Evolutionary conservation across 768 basidiomycete species (phyloP), one percentile per base, ranked within the genome.

Genomic region (Collybia mongolica): DNA sequence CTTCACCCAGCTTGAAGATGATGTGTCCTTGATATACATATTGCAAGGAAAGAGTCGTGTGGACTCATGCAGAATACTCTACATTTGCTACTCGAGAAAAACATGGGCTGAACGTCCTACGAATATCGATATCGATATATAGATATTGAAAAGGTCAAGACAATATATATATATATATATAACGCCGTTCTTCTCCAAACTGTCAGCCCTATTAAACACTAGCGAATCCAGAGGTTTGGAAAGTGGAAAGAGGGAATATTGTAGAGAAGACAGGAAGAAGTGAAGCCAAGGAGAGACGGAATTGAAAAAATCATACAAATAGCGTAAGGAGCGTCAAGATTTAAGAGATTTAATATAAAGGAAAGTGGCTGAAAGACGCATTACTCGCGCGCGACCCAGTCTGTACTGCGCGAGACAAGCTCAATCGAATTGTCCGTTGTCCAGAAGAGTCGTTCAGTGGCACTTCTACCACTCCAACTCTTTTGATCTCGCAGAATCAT

Each of bases 401-500:
- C 92, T 48, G 84, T 83, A 68, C 89, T 90, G 53, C 91, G 80
- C 48, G 86, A 82, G 60, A 85, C 88, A 58, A 95, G 81, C 72
- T 91, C 92, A 52, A 93, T 85, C 9, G 91, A 88, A 66, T 88
- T 88, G 62, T 98, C 95, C 49, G 87, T 86, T 32, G 89, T 90
- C 87, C 92, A 96, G 72, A 98, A 98, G 54, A 93, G 67, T 32
- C 88, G 79, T 65, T 99, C 97, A 18, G 90, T 97, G 14, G 90
- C 85, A 57, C 91, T 94, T 44, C 93, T 77, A 20, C 85, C 84
- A 54, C 86, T 97, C 96, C 96, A 98, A 62, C 89, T 89, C 68
- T 93, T 93, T 66, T 99, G 97, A 62, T 95, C 91, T 20, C 96
- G 81, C 11, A 99, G 74, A 49, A 98, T 93, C 86, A 97, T 95